These are phyloP conservation scores for Parathielavia hyrcaniae DNA, from an alignment of 495 filamentous ascomycete species.

Conservation along the genomic window DNA sequence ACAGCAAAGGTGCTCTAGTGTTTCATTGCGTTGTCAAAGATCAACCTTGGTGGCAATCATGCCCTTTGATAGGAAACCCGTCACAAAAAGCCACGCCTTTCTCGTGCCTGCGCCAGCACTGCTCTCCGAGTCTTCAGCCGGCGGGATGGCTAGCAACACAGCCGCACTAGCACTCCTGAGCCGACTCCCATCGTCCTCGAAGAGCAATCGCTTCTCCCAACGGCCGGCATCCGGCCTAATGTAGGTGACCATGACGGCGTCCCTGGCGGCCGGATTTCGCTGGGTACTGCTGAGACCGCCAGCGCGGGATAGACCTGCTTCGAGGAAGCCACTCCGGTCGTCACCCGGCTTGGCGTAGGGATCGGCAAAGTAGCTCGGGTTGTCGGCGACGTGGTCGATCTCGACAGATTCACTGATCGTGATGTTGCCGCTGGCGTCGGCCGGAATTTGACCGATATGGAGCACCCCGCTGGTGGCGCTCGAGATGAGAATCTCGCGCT, in stretches of 20 bases:
- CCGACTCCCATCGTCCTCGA: slow-evolving; percentile 52
- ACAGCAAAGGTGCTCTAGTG: too few species aligned
- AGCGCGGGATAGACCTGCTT: slow-evolving; percentile 44
- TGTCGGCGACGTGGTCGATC: slow-evolving; percentile 48
- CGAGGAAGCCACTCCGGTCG: slow-evolving; percentile 50
- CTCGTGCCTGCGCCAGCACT: slow-evolving; percentile 29
- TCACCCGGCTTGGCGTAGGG: slow-evolving; percentile 48
- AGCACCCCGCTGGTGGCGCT: slow-evolving; percentile 34
- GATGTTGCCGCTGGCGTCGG: slow-evolving; percentile 37
- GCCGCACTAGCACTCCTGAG: slow-evolving; percentile 49
- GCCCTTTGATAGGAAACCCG: slow-evolving; percentile 49
- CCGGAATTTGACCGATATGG: slow-evolving; percentile 27
- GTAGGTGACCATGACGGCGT: slow-evolving; percentile 47
- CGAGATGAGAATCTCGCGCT: slow-evolving; percentile 45
- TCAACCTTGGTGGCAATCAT: slow-evolving; percentile 52
- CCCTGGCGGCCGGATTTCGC: slow-evolving; percentile 36
- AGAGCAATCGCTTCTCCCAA: slow-evolving; percentile 46
- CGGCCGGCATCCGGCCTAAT: slow-evolving; percentile 20
- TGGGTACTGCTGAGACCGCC: slow-evolving; percentile 32
- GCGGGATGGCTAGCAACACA: slow-evolving; percentile 50
- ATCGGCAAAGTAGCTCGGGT: slow-evolving; percentile 50
- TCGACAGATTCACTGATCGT: slow-evolving; percentile 39
- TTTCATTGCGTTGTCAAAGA: slow-evolving; percentile 27
- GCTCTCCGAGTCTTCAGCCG: slow-evolving; percentile 23
- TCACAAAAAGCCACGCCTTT: slow-evolving; percentile 53